These are phyloP conservation scores for Barnettozyma californica DNA, from an alignment of 805 yeast genomes.

Conservation along the genomic window DNA sequence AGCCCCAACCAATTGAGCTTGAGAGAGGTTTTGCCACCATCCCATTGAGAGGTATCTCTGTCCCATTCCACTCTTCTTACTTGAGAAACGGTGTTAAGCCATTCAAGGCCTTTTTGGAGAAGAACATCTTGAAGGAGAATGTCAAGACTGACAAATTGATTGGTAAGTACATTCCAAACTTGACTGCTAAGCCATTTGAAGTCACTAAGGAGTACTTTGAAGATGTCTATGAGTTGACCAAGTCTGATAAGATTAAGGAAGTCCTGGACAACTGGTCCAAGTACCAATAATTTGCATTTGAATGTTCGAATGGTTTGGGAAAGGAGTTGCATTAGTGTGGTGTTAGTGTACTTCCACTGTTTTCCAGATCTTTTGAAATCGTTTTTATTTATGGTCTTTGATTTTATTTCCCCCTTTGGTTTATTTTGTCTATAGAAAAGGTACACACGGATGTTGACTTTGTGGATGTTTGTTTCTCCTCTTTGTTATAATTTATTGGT, in stretches of 20 bases:
- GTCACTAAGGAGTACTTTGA: conserved; percentile 96
- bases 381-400: background rate
- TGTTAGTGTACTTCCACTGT: conserved; percentile 13
- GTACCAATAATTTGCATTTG: conserved; percentile 38
- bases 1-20: conserved; percentile 94
- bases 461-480: background rate
- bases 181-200: conserved; percentile 96
- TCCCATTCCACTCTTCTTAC: conserved; percentile 99
- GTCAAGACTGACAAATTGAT: conserved; percentile 91
- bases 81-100: conserved; percentile 98
- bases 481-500: conserved; percentile 6
- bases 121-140: conserved; percentile 92
- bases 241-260: conserved; percentile 83
- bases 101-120: conserved; percentile 93
- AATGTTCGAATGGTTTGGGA: background rate
- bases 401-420: background rate
- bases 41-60: conserved; percentile 98
- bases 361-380: background rate
- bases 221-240: conserved; percentile 89
- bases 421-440: conserved; percentile 4
- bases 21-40: conserved; percentile 98
- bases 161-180: conserved; percentile 95
- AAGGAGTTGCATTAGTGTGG: conserved; percentile 19
- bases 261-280: conserved; percentile 95
- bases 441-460: background rate